Percentiles rank a stretch among this genome's conserved stretches.
phyloP scores from a whole-genome alignment of 371 early-diverging fungal species.

The Mucor irregularis region DNA sequence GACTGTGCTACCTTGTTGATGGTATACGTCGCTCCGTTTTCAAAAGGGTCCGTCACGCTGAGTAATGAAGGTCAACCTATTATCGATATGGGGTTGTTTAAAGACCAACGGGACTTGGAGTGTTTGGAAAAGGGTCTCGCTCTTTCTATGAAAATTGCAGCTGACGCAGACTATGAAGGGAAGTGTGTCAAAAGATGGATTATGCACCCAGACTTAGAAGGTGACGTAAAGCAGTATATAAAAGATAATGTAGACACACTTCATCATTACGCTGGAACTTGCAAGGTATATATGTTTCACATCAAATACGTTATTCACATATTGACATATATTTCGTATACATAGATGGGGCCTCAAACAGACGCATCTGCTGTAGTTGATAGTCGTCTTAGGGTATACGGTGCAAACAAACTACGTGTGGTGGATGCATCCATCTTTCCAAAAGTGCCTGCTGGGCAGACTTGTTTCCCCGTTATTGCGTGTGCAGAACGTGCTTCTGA shows the following conservation, averaged over 20 bases:
- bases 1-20: constrained; percentile 17
- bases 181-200: constrained; percentile 21
- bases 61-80: not conserved
- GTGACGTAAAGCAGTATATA: constrained; percentile 17
- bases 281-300: constrained; percentile 28
- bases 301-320: not conserved
- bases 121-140: constrained; percentile 20
- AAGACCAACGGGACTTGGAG: constrained; percentile 22
- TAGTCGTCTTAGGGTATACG: constrained; percentile 39
- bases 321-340: not conserved
- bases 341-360: constrained; percentile 15
- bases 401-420: constrained; percentile 39
- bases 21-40: constrained; percentile 25
- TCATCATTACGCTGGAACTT: constrained; percentile 44
- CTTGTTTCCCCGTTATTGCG: constrained; percentile 30
- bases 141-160: constrained; percentile 14
- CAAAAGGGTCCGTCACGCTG: constrained; percentile 19
- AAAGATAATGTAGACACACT: constrained; percentile 27
- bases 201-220: constrained; percentile 8
- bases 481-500: constrained; percentile 29
- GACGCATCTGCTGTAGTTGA: constrained; percentile 37
- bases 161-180: constrained; percentile 3
- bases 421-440: constrained; percentile 55
- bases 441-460: constrained; percentile 30
- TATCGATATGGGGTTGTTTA: constrained; percentile 16